A percentile compares a stretch with the other conserved stretches of the same genome.
Conservation (phyloP, 495 filamentous ascomycete species). For the Neurospora hispaniola region DNA sequence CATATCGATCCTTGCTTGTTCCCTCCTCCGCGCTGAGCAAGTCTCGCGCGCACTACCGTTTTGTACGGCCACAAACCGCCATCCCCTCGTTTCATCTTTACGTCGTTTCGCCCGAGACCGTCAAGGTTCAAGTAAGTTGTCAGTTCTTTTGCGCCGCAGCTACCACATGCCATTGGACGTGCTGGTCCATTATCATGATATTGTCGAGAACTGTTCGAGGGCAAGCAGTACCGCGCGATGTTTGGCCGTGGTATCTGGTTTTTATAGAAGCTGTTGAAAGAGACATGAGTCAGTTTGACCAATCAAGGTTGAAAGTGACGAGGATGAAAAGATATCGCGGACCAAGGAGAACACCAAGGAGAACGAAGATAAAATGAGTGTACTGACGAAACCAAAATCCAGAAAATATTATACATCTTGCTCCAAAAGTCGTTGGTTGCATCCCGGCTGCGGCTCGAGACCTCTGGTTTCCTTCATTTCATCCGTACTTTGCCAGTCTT, state of each 20-base stretch:
- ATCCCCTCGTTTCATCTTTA: neutral
- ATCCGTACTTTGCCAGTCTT: neutral
- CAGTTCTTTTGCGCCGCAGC: neutral
- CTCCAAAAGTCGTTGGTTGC: neutral
- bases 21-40: conserved; percentile 10
- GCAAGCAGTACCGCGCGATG: neutral
- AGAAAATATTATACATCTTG: neutral
- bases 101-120: neutral
- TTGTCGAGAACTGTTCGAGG: neutral
- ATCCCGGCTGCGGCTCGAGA: neutral
- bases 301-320: neutral
- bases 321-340: neutral
- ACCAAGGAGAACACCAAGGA: neutral
- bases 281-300: neutral
- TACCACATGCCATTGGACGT: neutral
- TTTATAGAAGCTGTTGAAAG: neutral
- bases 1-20: neutral
- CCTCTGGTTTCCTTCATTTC: neutral
- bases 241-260: neutral
- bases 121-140: neutral
- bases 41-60: conserved; percentile 8
- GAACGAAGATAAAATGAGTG: neutral
- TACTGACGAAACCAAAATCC: neutral
- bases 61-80: conserved; percentile 3
- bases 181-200: neutral